phyloP scores from a whole-genome alignment of 225 moss, liverwort and hornwort species.

The Ulota crispa region DNA sequence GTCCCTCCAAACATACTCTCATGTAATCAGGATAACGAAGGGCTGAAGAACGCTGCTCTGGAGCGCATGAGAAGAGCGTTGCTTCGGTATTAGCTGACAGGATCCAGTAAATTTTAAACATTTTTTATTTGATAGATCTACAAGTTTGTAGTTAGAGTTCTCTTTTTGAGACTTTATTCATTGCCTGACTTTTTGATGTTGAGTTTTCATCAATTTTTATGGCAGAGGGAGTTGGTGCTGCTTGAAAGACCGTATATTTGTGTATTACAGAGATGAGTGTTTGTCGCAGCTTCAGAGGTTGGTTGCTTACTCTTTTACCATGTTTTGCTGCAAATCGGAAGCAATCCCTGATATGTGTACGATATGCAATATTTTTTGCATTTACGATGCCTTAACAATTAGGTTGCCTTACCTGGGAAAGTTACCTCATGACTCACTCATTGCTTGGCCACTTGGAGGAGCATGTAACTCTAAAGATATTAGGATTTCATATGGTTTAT shows the following conservation, averaged over 20 bases:
- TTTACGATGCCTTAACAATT: too few species aligned
- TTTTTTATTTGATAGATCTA: constrained; percentile 5
- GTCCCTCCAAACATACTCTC: too few species aligned
- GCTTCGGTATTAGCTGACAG: not conserved
- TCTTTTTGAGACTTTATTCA: not conserved
- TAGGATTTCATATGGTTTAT: too few species aligned
- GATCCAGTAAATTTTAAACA: not conserved
- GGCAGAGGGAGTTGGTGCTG: not conserved
- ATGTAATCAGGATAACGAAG: too few species aligned
- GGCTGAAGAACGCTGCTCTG: too few species aligned
- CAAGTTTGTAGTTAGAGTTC: not conserved
- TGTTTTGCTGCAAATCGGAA: not conserved
- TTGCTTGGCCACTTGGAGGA: too few species aligned
- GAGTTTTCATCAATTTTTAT: not conserved
- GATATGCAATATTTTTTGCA: not conserved
- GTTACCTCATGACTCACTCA: too few species aligned
- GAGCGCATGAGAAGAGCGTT: not conserved
- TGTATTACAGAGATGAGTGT: not conserved
- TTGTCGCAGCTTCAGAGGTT: not conserved
- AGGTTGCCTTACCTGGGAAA: too few species aligned
- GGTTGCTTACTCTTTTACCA: not conserved
- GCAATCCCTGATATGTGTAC: not conserved
- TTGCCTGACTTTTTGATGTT: not conserved
- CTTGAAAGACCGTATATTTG: not conserved
- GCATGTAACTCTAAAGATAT: too few species aligned